phyloP scores from a whole-genome alignment of 768 basidiomycete species.

The Termitomyces sp. region DNA sequence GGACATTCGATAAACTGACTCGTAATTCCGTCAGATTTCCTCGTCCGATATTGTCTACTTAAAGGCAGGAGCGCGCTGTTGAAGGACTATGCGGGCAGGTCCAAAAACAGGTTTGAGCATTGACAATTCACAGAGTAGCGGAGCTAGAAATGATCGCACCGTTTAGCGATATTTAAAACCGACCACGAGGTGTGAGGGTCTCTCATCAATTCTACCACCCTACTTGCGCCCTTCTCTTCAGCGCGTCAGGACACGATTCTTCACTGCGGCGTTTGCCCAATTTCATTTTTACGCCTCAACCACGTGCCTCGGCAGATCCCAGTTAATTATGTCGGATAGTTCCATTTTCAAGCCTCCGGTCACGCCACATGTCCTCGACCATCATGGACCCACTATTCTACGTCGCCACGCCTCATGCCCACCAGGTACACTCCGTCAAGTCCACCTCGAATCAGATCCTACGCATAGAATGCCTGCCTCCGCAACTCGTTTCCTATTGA shows the following conservation, averaged over 20 bases:
- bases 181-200: not conserved
- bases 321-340: not conserved
- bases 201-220: not conserved
- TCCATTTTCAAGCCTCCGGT: not conserved
- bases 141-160: not conserved
- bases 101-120: not conserved
- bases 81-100: not conserved
- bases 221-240: too few relatives aligned
- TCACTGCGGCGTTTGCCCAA: not conserved
- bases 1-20: not conserved
- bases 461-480: not conserved
- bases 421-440: not conserved
- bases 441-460: not conserved
- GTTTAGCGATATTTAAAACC: not conserved
- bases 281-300: not conserved
- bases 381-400: not conserved
- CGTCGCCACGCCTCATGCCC: conserved; percentile 4
- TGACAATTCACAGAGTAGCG: not conserved
- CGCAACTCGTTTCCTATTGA: not conserved
- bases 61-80: not conserved
- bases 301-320: not conserved
- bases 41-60: not conserved
- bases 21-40: not conserved
- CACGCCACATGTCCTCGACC: not conserved
- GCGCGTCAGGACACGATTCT: not conserved